A percentile compares a stretch with the other conserved stretches of the same genome.
phyloP scores from a whole-genome alignment of 306 rosid species.

The Rosa chinensis region DNA sequence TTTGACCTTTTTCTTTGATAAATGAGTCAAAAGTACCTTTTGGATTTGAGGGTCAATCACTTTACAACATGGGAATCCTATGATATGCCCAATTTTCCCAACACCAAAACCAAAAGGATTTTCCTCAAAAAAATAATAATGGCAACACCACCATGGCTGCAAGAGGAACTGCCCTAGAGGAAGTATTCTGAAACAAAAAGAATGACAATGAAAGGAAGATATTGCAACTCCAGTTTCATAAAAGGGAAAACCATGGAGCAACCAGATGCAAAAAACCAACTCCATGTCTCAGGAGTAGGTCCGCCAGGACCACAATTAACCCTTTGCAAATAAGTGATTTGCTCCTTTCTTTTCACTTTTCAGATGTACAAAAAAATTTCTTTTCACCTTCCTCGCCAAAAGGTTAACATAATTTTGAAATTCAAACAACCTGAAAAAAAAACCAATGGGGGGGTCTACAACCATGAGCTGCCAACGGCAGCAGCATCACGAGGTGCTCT shows the following conservation, averaged over 20 bases:
- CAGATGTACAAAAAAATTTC: conserved; percentile 34
- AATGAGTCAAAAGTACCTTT: conserved; percentile 22
- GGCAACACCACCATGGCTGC: background rate
- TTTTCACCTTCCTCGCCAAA: conserved; percentile 28
- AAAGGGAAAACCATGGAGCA: conserved; percentile 31
- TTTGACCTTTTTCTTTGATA: conserved; percentile 27
- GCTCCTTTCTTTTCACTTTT: conserved; percentile 33
- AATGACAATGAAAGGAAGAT: conserved; percentile 23
- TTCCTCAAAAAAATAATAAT: background rate
- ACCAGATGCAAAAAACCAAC: conserved; percentile 32
- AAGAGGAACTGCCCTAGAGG: conserved; percentile 7
- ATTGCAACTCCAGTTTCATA: conserved; percentile 32
- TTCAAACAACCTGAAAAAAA: conserved; percentile 37
- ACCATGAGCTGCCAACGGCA: conserved; percentile 34
- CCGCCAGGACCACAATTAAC: conserved; percentile 54
- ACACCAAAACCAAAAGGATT: conserved; percentile 10
- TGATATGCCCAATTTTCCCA: conserved; percentile 20
- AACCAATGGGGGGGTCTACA: conserved; percentile 20
- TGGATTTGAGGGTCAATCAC: conserved; percentile 13
- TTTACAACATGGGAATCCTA: conserved; percentile 15
- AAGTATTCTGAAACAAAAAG: conserved; percentile 29
- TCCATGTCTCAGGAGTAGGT: conserved; percentile 35
- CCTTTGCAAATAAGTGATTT: conserved; percentile 39
- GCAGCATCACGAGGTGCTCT: conserved; percentile 39
- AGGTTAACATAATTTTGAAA: conserved; percentile 36